Evolutionary conservation across 345 rosid genomes (phyloP), one percentile per base, ranked within the genome.

Genomic region (Mallotus nudiflorus): DNA sequence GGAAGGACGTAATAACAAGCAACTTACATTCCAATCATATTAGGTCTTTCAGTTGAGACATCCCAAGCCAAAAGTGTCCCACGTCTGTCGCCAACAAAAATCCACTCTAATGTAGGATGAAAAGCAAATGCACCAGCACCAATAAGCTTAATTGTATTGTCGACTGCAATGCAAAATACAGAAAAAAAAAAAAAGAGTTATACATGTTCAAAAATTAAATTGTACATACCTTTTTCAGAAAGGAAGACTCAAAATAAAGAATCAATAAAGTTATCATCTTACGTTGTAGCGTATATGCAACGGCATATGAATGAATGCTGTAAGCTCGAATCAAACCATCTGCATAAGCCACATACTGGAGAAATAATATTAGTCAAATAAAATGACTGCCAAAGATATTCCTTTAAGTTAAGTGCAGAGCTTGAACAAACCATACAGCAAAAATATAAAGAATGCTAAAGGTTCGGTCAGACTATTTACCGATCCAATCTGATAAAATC

Each of bases 61-160:
- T 95, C 99, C 99, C 99, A 95, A 3, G 97, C 97, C 82, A 95
- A 77, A 78, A 95, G 91, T 42, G 94, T 89, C 66, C 97, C 97
- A 70, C 92, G 86, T 85, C 99, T 89, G 83, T 95, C 97, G 72
- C 99, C 97, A 77, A 95, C 97, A 86, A 95, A 92, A 56, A 95
- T 83, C 97, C 99, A 95, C 71, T 95, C 99, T 75, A 95, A 77
- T 52, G 86, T 85, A 3, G 97, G 99, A 66, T 95, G 99, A 81
- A 95, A 95, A 73, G 97, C 97, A 77, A 95, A 90, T 37, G 99
- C 86, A 77, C 96, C 86, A 51, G 99, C 96, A 62, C 99, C 99
- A 48, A 88, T 60, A 71, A 95, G 97, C 83, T 85, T 95, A 72
- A 95, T 90, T 78, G 97, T 90, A 78, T 87, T 90, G 78, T 95